Percentiles rank a stretch among this genome's conserved stretches.
These are phyloP conservation scores for Neonectria magnoliae DNA, from an alignment of 2,329 filamentous ascomycete genomes.

Conservation along the genomic window DNA sequence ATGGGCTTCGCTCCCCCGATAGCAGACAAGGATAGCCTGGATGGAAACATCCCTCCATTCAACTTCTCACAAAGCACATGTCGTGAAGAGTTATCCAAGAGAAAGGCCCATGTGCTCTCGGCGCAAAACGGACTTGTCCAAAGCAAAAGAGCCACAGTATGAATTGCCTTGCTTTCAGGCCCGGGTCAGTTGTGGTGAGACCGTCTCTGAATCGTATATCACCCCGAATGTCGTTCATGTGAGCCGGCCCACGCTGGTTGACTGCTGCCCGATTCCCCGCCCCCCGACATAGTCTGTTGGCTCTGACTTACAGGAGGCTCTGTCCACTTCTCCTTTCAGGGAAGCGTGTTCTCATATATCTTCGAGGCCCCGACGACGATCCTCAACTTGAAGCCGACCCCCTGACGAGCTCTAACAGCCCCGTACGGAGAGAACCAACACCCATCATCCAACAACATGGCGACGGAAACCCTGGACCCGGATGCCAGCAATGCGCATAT, in stretches of 20 bases:
- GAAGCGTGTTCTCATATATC: conserved; percentile 28
- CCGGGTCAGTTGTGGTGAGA: conserved; percentile 17
- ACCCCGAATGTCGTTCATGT: conserved; percentile 18
- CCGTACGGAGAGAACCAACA: conserved; percentile 25
- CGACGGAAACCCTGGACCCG: conserved; percentile 16
- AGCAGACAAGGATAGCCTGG: conserved; percentile 23
- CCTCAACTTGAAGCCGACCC: conserved; percentile 18
- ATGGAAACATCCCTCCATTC: conserved; percentile 4
- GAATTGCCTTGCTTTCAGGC: conserved; percentile 4
- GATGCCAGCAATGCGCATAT: conserved; percentile 37
- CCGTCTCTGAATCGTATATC: conserved; percentile 21
- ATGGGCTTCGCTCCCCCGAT: conserved; percentile 14
- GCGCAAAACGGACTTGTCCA: conserved; percentile 5
- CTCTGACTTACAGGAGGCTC: conserved; percentile 12
- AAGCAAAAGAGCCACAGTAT: conserved; percentile 8
- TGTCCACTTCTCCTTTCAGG: conserved; percentile 8
- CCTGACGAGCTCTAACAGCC: conserved; percentile 21
- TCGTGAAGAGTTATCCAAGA: conserved; percentile 9
- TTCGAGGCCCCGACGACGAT: conserved; percentile 23
- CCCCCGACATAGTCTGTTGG: conserved; percentile 4
- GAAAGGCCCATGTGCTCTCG: conserved; percentile 14
- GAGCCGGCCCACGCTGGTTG: conserved; percentile 9
- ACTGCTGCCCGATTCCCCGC: conserved; percentile 5
- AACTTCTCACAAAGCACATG: neutral
- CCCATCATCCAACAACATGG: conserved; percentile 23